Evolutionary conservation across 441 rosid species (phyloP), one percentile per base, ranked within the genome.

Genomic region (Arabidopsis lyrata): DNA sequence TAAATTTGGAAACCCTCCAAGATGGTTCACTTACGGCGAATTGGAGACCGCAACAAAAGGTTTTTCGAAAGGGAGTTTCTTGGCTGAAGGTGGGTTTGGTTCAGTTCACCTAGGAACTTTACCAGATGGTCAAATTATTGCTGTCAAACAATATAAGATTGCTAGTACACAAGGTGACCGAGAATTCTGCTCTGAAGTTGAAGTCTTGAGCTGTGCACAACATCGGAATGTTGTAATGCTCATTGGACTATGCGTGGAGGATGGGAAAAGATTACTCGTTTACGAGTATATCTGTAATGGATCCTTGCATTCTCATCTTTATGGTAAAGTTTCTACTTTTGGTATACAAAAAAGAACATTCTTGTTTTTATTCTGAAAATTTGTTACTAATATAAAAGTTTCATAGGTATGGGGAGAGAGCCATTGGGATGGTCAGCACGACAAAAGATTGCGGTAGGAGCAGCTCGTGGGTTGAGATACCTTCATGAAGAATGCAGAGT

Each of bases 401-500:
- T 69, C 54, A 63, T 79, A 85, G 90, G 91, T 71, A 44, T 54
- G 38, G 76, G 81, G 68, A 80, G 62, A 45, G 81, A 80, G 47
- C 77, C 90, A 15, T 76, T 89, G 57, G 78, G 75, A 70, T 89
- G 91, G 94, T 82, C 88, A 50, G 90, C 94, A 11, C 41, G 94
- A 7, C 83, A 75, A 76, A 89, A 87, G 75, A 81, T 89, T 54
- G 94, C 94, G 5, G 88, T 85, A 54, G 91, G 93, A 83, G 88
- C 93, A 49, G 93, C 93, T 69, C 81, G 93, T 72, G 93, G 93
- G 8, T 73, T 88, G 86, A 83, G 93, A 72, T 88, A 88, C 63
- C 91, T 88, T 68, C 93, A 88, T 35, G 94, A 89, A 81, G 94
- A 89, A 81, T 89, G 94, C 66, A 87, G 94, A 84, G 94, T 89